phyloP scores from a whole-genome alignment of 1,139 yeast species.

The Pichia sp. region DNA sequence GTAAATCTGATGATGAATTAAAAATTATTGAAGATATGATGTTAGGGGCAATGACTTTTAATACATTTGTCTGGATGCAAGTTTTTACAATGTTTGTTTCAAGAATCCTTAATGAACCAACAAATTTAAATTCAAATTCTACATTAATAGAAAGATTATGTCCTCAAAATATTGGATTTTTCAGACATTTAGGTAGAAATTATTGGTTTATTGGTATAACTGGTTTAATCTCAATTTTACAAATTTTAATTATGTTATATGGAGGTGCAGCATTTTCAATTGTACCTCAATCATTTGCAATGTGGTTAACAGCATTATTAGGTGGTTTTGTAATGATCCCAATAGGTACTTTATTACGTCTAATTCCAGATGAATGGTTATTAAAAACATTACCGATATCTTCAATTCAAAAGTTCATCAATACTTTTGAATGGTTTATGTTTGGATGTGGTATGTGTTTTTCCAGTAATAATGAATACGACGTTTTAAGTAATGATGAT shows the following conservation, averaged over 20 bases:
- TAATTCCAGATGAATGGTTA: constrained; percentile 79
- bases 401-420: constrained; percentile 47
- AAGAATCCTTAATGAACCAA: constrained; percentile 75
- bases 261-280: constrained; percentile 95
- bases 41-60: constrained; percentile 81
- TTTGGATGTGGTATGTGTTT: constrained; percentile 27
- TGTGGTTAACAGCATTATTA: constrained; percentile 86
- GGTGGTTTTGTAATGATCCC: constrained; percentile 85
- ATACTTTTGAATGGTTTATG: constrained; percentile 39
- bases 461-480: too few relatives aligned
- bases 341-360: constrained; percentile 65
- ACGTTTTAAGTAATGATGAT: constrained; percentile 3
- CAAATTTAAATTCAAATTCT: constrained; percentile 52
- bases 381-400: constrained; percentile 61
- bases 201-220: constrained; percentile 74
- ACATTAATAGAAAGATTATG: constrained; percentile 54
- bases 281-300: constrained; percentile 67
- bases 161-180: constrained; percentile 64
- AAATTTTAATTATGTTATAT: constrained; percentile 85
- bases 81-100: constrained; percentile 89
- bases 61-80: constrained; percentile 96
- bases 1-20: constrained; percentile 26
- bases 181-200: constrained; percentile 74
- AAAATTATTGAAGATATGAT: constrained; percentile 47
- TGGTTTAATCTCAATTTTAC: constrained; percentile 70